A percentile compares a stretch with the other conserved stretches of the same genome.
Evolutionary conservation across 345 rosid species (phyloP).

Genomic region (Populus euphratica): DNA sequence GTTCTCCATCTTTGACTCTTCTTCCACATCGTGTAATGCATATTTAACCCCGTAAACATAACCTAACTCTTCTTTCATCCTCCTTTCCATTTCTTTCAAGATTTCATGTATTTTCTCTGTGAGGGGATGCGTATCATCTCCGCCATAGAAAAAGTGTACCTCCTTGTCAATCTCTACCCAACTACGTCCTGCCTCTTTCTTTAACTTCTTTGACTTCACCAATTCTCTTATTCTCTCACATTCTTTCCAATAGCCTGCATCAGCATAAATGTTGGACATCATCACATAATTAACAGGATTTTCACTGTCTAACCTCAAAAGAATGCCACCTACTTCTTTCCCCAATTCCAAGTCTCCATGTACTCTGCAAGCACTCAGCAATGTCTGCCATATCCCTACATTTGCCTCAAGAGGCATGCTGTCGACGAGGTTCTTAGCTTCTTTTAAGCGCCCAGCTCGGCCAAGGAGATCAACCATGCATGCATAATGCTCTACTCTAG

Average conservation of each 20-base stretch:
- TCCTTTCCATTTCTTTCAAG: conserved; percentile 58
- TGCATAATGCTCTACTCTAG: conserved; percentile 75
- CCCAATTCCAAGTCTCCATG: conserved; percentile 68
- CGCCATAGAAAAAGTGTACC: conserved; percentile 60
- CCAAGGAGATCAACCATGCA: conserved; percentile 86
- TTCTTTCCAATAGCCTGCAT: conserved; percentile 66
- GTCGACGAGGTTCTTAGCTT: conserved; percentile 64
- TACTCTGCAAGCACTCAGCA: conserved; percentile 76
- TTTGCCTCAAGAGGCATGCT: conserved; percentile 63
- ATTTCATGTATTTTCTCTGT: conserved; percentile 42
- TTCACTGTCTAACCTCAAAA: conserved; percentile 48
- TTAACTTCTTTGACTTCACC: conserved; percentile 48
- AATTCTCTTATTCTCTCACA: conserved; percentile 52
- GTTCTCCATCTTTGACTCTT: conserved; percentile 69
- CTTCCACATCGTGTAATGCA: conserved; percentile 69
- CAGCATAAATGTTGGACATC: conserved; percentile 76
- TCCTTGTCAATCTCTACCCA: conserved; percentile 80
- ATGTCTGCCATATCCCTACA: conserved; percentile 81
- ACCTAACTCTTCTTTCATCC: conserved; percentile 67
- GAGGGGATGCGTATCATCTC: conserved; percentile 54
- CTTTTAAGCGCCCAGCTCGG: conserved; percentile 65
- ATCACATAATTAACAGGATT: conserved; percentile 77
- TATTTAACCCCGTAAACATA: conserved; percentile 46
- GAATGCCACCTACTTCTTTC: conserved; percentile 56
- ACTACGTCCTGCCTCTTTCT: conserved; percentile 76